phyloP scores from a whole-genome alignment of 805 yeast species.

The Candida insectorum region DNA sequence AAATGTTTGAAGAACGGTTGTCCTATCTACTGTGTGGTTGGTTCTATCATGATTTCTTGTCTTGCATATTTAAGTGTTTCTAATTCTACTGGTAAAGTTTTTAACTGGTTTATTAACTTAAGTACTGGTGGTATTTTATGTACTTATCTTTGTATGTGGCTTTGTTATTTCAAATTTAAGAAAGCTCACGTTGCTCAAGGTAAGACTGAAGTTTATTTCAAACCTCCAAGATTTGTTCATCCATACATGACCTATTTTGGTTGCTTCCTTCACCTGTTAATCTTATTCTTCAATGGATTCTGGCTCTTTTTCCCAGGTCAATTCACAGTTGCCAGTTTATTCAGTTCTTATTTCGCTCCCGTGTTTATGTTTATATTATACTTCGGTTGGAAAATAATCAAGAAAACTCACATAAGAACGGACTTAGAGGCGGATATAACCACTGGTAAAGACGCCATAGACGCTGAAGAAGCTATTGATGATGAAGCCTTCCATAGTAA shows the following conservation, averaged over 20 bases:
- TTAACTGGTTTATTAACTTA: constrained; percentile 36
- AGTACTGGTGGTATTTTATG: constrained; percentile 33
- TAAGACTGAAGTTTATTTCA: constrained; percentile 14
- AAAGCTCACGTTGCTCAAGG: constrained; percentile 28
- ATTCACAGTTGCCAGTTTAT: constrained; percentile 29
- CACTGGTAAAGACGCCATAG: constrained; percentile 31
- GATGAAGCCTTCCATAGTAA: constrained; percentile 15
- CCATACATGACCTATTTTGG: constrained; percentile 27
- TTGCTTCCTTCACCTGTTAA: constrained; percentile 17
- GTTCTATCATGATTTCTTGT: constrained; percentile 17
- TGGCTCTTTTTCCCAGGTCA: constrained; percentile 38
- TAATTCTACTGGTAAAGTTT: constrained; percentile 24
- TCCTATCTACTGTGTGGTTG: constrained; percentile 28
- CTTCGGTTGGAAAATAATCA: constrained; percentile 30
- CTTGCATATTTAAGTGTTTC: constrained; percentile 29
- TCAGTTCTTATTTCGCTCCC: constrained; percentile 38
- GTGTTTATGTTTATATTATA: constrained; percentile 23
- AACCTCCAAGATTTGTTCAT: constrained; percentile 19
- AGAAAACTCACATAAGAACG: constrained; percentile 28
- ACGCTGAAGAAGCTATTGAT: constrained; percentile 32
- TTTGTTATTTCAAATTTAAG: constrained; percentile 30
- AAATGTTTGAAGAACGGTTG: constrained; percentile 31
- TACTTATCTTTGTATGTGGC: constrained; percentile 28
- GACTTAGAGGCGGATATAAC: constrained; percentile 31
- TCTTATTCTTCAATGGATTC: constrained; percentile 39